phyloP scores from a whole-genome alignment of 768 basidiomycete species.

The Leccinellum albellum region DNA sequence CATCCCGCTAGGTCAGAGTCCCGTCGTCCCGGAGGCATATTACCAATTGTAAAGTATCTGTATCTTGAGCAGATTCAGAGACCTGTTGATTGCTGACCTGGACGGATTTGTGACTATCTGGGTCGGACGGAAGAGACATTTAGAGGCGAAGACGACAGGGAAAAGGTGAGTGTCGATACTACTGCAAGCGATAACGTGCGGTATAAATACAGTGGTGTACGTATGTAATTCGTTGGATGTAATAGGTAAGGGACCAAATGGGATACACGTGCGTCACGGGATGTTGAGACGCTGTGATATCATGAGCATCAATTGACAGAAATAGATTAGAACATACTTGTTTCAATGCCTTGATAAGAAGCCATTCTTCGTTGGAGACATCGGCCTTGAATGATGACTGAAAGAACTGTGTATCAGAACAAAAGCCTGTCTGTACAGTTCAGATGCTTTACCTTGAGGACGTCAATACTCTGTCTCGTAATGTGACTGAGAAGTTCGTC shows the following conservation, averaged over 20 bases:
- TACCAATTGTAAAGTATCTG: constrained; percentile 58
- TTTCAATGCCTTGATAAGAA: constrained; percentile 85
- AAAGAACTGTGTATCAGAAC: constrained; percentile 7
- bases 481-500: constrained; percentile 91
- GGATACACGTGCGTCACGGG: constrained; percentile 18
- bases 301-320: neutral
- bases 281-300: constrained; percentile 37
- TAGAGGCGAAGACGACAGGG: neutral
- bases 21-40: constrained; percentile 31
- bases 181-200: constrained; percentile 6
- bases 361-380: constrained; percentile 89
- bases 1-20: constrained; percentile 32
- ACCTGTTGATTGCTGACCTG: constrained; percentile 25
- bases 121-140: constrained; percentile 24
- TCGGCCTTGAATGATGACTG: constrained; percentile 85
- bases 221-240: constrained; percentile 23
- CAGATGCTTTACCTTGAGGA: constrained; percentile 66
- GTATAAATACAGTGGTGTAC: constrained; percentile 31
- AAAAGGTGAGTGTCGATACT: neutral
- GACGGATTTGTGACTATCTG: constrained; percentile 7
- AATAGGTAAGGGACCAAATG: neutral
- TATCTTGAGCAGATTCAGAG: constrained; percentile 29
- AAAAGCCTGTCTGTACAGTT: neutral
- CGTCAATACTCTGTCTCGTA: constrained; percentile 90
- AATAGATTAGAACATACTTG: constrained; percentile 38